Percentiles rank a stretch among this genome's conserved stretches.
These are phyloP conservation scores for Tetracladium maxilliforme DNA, from an alignment of 2,329 filamentous ascomycete species.

Conservation along the genomic window DNA sequence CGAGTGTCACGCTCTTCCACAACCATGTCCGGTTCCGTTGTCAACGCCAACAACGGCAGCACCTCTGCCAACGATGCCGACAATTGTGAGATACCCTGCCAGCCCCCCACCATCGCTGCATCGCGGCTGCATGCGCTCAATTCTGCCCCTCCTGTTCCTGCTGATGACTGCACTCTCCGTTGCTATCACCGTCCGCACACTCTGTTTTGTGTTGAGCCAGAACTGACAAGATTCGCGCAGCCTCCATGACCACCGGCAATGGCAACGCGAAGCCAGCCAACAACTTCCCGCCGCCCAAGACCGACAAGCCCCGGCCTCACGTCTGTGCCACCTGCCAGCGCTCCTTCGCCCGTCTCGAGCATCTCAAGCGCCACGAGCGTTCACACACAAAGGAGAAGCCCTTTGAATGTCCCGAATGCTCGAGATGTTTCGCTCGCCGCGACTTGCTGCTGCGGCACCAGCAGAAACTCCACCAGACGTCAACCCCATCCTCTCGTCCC, in stretches of 20 bases:
- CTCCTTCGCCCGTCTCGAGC: constrained; percentile 88
- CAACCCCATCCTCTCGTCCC: constrained; percentile 73
- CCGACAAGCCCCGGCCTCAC: constrained; percentile 92
- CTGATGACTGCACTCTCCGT: background rate
- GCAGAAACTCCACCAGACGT: constrained; percentile 94
- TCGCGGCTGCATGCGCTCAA: background rate
- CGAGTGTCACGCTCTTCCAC: background rate
- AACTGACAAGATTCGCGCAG: background rate
- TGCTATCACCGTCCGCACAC: background rate
- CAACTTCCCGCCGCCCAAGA: constrained; percentile 67
- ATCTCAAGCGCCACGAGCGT: constrained; percentile 91
- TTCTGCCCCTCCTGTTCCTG: background rate
- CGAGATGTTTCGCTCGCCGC: constrained; percentile 84
- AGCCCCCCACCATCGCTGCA: background rate
- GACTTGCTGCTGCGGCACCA: constrained; percentile 89
- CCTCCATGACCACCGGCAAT: background rate
- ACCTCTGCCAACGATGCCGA: background rate
- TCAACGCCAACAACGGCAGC: background rate
- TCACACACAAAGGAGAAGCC: constrained; percentile 98
- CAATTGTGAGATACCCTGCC: background rate
- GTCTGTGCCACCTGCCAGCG: constrained; percentile 82
- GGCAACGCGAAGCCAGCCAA: too few relatives aligned
- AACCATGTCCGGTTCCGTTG: background rate
- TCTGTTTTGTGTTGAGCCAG: background rate
- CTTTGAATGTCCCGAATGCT: constrained; percentile 91